Evolutionary conservation across 2,329 filamentous ascomycete species (phyloP).

Genomic region (Aspergillus puulaauensis): DNA sequence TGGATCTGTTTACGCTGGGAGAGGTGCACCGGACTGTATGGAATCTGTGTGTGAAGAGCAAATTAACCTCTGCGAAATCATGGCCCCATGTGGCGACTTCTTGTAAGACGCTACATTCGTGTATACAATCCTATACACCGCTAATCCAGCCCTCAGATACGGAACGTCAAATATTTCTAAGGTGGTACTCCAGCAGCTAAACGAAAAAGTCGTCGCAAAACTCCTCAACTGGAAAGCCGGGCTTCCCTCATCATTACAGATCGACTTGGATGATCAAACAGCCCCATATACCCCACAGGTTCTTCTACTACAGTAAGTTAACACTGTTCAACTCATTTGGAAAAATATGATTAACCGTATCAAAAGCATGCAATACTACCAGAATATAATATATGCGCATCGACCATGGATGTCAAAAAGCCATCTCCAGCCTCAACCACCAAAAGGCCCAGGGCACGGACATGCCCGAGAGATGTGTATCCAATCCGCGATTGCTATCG

Average conservation of each 20-base stretch:
- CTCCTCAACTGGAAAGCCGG: conserved; percentile 15
- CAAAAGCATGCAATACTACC: conserved; percentile 34
- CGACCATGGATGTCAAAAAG: conserved; percentile 37
- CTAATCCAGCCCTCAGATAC: conserved; percentile 4
- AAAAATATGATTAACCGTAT: too few species aligned
- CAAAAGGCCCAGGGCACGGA: conserved; percentile 41
- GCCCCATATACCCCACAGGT: conserved; percentile 12
- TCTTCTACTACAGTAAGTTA: conserved; percentile 4
- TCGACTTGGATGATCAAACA: conserved; percentile 12
- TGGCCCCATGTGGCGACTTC: conserved; percentile 30
- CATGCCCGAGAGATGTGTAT: conserved; percentile 45
- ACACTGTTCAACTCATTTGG: not conserved
- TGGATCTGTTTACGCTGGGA: not conserved
- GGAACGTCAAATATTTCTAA: conserved; percentile 15
- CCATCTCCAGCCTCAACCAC: conserved; percentile 31
- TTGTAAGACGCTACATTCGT: conserved; percentile 18
- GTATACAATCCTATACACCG: not conserved
- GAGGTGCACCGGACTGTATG: not conserved
- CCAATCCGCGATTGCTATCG: conserved; percentile 39
- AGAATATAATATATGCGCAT: conserved; percentile 35
- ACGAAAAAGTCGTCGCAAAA: conserved; percentile 7
- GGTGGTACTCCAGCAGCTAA: conserved; percentile 9
- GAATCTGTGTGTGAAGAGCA: conserved; percentile 14
- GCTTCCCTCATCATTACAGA: conserved; percentile 18
- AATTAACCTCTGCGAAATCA: conserved; percentile 31